Evolutionary conservation across 305 asterid genomes (phyloP), one percentile per base, ranked within the genome.

Genomic region (Rubia balearica): DNA sequence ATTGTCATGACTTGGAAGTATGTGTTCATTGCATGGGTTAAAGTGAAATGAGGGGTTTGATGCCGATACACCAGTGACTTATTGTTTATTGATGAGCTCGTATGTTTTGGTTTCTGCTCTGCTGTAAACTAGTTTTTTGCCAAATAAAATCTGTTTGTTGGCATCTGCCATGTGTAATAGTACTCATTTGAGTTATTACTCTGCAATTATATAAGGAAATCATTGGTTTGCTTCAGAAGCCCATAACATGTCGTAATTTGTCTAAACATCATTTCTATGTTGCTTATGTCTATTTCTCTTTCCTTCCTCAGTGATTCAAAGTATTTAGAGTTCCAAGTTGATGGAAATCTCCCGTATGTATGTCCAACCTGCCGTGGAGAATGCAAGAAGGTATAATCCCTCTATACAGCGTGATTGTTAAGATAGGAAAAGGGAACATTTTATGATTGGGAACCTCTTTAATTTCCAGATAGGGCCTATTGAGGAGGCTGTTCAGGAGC

Each of bases 401-500:
- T 27, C 22, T 43, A 22, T 12, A 0, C n/a, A 46, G 53, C 14
- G 7, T 33, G n/a, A 46, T 64, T 13, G 6, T 46, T 43, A 53
- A 57, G 46, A 14, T 3, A 16, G 66, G 57, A 66, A 45, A 48
- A 36, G 61, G 57, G 27, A 30, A 51, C 60, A 41, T 56, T 22
- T 67, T 17, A 8, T 68, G 49, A n/a, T 8, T 19, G 40, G 48
- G 40, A 68, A 42, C 53, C 41, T 67, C 24, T 16, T 36, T 60
- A 53, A 43, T 65, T 80, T 72, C 70, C 92, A 94, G 99, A 77
- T 89, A 71, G 85, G 82, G 73, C 85, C 79, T 80, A 88, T 78
- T 63, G 97, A 95, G 79, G 96, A 95, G 78, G 93, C 97, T 76
- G 97, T 90, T 79, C 90, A 83, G 88, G 99, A 91, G 85, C 98